Base-by-base conservation (phyloP, 192 early-diverging fungal genomes). In the Blastocladiella britannica region DNA sequence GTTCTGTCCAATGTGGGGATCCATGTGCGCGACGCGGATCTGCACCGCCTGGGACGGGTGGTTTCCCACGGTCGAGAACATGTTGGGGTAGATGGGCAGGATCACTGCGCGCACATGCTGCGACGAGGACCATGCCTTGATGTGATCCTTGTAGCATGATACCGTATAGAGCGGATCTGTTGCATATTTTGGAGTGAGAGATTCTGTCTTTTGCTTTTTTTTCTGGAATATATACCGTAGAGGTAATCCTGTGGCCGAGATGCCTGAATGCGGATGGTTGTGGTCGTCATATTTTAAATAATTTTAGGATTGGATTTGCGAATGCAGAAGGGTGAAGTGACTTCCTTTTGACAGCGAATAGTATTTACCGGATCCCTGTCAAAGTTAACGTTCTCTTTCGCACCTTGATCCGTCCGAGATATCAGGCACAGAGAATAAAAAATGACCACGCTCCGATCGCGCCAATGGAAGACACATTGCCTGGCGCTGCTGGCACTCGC, bases 211-310 rank as follows among this genome's bases (percentile, higher is more conserved):
- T 25, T 53, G 29, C 62, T 53, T n/a, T n/a, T n/a, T n/a, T n/a
- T n/a, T n/a, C n/a, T n/a, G n/a, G n/a, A n/a, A n/a, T n/a, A n/a
- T n/a, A n/a, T 37, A 77, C 75, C 75, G 55, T 77, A 80, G 51
- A 80, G 56, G 53, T 80, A 80, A 63, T 80, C 78, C 53, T 79
- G 65, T 9, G 77, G 67, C 31, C 76, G 63, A 28, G 64, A 68
- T 27, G 68, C 54, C 54, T 47, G 37, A 20, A 47, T 20, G 37
- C 37, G 37, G 3, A 20, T 47, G 15, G 7, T 20, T 47, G 37
- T 47, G 3, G 37, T 20, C 1, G 37, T 20, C 37, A 47, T 47
- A n/a, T n/a, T n/a, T n/a, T n/a, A n/a, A n/a, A n/a, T n/a, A n/a
- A n/a, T n/a, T n/a, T n/a, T n/a, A n/a, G n/a, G n/a, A n/a, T n/a